Percentiles rank a stretch among this genome's conserved stretches.
Evolutionary conservation across 2,329 filamentous ascomycete species (phyloP).

Genomic region (Penicillium corylophilum): DNA sequence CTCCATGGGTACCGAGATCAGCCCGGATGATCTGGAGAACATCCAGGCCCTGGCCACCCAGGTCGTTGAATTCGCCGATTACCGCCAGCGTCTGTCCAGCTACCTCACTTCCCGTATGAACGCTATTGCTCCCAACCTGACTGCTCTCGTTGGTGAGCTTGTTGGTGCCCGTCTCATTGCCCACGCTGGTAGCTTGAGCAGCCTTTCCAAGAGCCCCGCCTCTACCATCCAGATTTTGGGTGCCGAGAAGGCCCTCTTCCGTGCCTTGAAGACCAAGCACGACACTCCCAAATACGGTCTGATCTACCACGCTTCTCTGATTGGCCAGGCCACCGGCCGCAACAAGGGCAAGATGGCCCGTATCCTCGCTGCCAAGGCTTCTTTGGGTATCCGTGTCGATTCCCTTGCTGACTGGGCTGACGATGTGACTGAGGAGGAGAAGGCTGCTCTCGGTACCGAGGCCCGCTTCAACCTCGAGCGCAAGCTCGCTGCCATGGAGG

Average conservation of each 20-base stretch:
- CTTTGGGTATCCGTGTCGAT: slow-evolving; percentile 89
- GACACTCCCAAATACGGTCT: slow-evolving; percentile 98
- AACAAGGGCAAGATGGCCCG: slow-evolving; percentile 99
- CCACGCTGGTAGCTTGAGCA: slow-evolving; percentile 90
- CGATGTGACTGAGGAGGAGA: slow-evolving; percentile 84
- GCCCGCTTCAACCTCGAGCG: slow-evolving; percentile 50
- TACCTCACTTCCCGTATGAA: slow-evolving; percentile 94
- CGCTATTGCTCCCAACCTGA: slow-evolving; percentile 94
- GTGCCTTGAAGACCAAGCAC: slow-evolving; percentile 97
- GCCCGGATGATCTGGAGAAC: slow-evolving; percentile 85
- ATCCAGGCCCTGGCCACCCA: slow-evolving; percentile 90
- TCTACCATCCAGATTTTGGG: slow-evolving; percentile 97
- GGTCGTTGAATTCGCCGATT: slow-evolving; percentile 88
- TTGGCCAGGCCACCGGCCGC: slow-evolving; percentile 93
- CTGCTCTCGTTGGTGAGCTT: slow-evolving; percentile 85
- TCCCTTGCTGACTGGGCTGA: slow-evolving; percentile 77
- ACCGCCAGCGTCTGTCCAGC: slow-evolving; percentile 79
- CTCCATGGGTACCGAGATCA: slow-evolving; percentile 98
- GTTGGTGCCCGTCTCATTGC: slow-evolving; percentile 94
- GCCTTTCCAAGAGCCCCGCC: slow-evolving; percentile 89
- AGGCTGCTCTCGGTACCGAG: slow-evolving; percentile 72
- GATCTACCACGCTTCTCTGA: slow-evolving; percentile 87
- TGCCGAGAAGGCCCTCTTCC: slow-evolving; percentile 98
- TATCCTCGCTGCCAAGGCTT: slow-evolving; percentile 90
- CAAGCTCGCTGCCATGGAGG: slow-evolving; percentile 66